Conservation (phyloP, 768 basidiomycete genomes). For the Gyrodon lividus region DNA sequence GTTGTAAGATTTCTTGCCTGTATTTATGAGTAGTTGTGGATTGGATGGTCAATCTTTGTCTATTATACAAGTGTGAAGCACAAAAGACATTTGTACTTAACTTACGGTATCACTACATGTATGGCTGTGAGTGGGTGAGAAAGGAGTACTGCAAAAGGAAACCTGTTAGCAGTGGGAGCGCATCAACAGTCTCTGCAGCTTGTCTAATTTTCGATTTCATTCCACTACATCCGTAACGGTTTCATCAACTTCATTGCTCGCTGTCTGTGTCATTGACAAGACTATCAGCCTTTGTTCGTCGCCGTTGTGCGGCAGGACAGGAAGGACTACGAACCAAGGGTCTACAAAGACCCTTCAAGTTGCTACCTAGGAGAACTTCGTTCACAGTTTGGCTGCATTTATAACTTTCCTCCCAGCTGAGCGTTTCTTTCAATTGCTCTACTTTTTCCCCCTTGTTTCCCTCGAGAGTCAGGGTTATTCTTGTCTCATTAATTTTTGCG, state of each 20-base stretch:
- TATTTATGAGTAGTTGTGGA: too few species aligned
- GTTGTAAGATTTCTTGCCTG: too few species aligned
- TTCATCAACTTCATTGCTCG: not conserved
- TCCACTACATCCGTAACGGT: not conserved
- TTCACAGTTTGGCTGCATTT: too few species aligned
- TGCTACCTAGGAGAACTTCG: too few species aligned
- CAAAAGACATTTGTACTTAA: too few species aligned
- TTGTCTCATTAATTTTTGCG: slow-evolving; percentile 20
- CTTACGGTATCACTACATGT: too few species aligned
- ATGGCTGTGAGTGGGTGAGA: not conserved
- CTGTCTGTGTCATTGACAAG: not conserved
- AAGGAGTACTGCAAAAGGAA: not conserved
- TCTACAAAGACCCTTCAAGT: too few species aligned
- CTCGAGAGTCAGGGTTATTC: slow-evolving; percentile 19
- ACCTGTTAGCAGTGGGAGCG: too few species aligned
- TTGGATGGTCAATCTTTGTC: too few species aligned
- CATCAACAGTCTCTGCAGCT: too few species aligned
- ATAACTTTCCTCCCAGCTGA: not conserved
- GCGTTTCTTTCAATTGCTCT: slow-evolving; percentile 4
- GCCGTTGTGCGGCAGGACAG: not conserved
- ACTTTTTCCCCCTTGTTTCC: slow-evolving; percentile 5
- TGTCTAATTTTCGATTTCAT: not conserved
- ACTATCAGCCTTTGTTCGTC: not conserved
- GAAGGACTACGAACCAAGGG: not conserved
- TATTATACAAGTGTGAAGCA: too few species aligned